A percentile compares a stretch with the other conserved stretches of the same genome.
Evolutionary conservation across 441 rosid species (phyloP).

Genomic region (Kokia cookei): DNA sequence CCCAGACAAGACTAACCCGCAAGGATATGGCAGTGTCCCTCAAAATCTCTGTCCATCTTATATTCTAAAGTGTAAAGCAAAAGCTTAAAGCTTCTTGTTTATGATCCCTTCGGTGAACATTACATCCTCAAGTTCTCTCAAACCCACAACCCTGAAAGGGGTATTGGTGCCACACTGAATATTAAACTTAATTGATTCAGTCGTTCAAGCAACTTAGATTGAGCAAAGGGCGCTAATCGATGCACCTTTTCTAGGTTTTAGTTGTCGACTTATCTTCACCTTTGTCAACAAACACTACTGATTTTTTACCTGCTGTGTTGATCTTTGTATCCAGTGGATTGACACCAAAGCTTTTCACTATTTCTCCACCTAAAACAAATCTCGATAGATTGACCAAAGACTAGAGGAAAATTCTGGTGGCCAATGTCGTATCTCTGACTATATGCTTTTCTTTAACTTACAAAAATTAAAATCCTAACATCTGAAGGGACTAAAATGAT

Average conservation of each 20-base stretch:
- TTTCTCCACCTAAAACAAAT: no score
- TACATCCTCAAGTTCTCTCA: no score
- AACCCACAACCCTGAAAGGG: no score
- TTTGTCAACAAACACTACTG: constrained; percentile 8
- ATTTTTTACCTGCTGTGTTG: background rate
- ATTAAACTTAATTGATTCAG: background rate
- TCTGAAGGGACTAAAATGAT: background rate
- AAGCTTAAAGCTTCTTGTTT: background rate
- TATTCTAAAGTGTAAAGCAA: background rate
- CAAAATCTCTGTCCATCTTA: background rate
- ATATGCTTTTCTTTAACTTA: background rate
- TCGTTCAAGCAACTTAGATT: background rate
- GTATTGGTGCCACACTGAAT: no score
- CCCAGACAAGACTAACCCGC: background rate
- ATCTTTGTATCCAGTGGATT: background rate
- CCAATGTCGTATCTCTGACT: background rate
- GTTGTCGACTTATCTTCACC: background rate
- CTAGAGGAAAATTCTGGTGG: background rate
- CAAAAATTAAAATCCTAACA: background rate
- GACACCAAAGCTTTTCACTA: background rate
- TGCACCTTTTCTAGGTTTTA: background rate
- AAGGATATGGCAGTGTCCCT: background rate
- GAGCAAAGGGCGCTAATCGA: background rate
- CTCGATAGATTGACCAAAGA: background rate
- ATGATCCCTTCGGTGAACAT: no score